Conservation (phyloP, 1,139 yeast species). For the Casaregolazyma lundiana region DNA sequence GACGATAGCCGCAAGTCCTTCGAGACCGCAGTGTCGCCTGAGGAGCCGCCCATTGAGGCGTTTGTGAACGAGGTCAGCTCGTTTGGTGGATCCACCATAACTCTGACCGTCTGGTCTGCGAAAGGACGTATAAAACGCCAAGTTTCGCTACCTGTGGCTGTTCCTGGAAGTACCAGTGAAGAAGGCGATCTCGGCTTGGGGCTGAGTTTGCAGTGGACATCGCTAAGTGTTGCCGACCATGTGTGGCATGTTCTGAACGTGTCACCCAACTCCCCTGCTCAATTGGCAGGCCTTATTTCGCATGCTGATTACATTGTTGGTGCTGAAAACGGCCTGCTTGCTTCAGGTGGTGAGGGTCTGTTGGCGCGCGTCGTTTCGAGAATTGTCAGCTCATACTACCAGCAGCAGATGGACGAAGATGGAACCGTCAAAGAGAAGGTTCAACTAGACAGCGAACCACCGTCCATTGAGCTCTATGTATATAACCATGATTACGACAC, state of each 20-base stretch:
- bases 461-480: constrained; percentile 56
- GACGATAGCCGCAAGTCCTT: neutral
- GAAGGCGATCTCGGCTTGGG: constrained; percentile 45
- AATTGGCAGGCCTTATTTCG: constrained; percentile 74
- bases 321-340: constrained; percentile 75
- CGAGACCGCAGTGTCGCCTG: constrained; percentile 12
- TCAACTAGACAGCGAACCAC: constrained; percentile 15
- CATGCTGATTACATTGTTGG: constrained; percentile 88
- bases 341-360: constrained; percentile 81
- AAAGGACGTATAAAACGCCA: constrained; percentile 73
- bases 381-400: constrained; percentile 22
- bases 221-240: constrained; percentile 67
- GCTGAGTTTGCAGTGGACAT: constrained; percentile 68
- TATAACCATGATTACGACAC: constrained; percentile 85
- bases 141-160: constrained; percentile 43
- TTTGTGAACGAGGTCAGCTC: constrained; percentile 28
- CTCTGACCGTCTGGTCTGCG: constrained; percentile 77
- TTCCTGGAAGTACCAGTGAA: constrained; percentile 10
- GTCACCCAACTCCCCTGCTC: constrained; percentile 79
- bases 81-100: constrained; percentile 38
- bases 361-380: constrained; percentile 57
- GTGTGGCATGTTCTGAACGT: constrained; percentile 85
- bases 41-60: constrained; percentile 26
- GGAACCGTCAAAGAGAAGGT: neutral
- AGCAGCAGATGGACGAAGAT: constrained; percentile 13